A percentile compares a stretch with the other conserved stretches of the same genome.
These are phyloP conservation scores for Hanseniaspora lindneri DNA, from an alignment of 805 yeast species.

Conservation along the genomic window DNA sequence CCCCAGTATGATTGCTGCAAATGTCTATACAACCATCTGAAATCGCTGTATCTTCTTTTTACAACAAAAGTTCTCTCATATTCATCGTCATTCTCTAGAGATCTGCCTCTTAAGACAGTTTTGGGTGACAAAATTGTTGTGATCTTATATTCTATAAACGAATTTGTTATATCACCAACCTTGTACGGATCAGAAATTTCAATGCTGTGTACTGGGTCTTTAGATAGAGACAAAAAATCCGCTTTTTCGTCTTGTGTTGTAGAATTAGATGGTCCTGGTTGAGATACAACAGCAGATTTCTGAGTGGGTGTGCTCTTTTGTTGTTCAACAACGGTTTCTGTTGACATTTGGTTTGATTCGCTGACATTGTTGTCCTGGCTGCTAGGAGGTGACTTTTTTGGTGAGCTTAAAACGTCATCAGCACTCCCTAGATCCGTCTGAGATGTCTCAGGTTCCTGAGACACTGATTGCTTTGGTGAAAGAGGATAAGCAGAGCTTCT, in stretches of 20 bases:
- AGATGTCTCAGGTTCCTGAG: not conserved
- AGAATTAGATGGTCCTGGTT: no score
- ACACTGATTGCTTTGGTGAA: not conserved
- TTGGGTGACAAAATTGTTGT: conserved; percentile 40
- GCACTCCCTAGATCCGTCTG: not conserved
- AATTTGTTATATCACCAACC: conserved; percentile 79
- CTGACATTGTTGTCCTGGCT: no score
- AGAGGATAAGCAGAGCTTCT: no score
- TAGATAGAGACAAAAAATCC: not conserved
- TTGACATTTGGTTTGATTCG: no score
- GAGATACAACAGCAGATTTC: no score
- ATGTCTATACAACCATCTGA: conserved; percentile 88
- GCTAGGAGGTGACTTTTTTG: no score
- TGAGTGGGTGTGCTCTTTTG: no score
- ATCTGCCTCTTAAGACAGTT: conserved; percentile 28
- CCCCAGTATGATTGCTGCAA: conserved; percentile 82
- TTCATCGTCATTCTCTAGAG: conserved; percentile 1
- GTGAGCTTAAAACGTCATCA: not conserved
- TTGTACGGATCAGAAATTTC: conserved; percentile 82
- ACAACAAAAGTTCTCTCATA: conserved; percentile 33
- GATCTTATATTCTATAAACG: conserved; percentile 80
- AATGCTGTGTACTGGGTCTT: conserved; percentile 37
- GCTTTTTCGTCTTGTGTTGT: not conserved
- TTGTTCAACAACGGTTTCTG: no score
- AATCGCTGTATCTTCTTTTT: conserved; percentile 78